Conservation (phyloP, 257 asterid genomes). For the Echites panduratus region DNA sequence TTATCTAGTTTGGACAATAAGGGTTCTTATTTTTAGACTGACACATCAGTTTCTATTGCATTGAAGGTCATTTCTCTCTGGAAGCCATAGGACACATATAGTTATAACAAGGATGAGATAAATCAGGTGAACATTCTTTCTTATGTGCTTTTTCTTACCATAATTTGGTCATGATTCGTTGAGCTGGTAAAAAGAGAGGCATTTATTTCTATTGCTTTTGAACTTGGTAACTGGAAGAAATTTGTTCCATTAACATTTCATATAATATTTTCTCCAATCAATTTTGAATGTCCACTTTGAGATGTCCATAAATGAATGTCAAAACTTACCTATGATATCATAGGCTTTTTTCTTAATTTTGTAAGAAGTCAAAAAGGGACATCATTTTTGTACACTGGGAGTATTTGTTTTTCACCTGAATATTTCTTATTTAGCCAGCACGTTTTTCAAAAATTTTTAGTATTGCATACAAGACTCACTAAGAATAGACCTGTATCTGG, state of each 20-base stretch:
- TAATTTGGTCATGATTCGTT: not conserved
- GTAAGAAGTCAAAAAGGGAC: not conserved
- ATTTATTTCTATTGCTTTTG: not conserved
- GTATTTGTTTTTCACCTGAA: not conserved
- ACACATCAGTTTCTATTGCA: slow-evolving; percentile 7
- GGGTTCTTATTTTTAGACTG: slow-evolving; percentile 7
- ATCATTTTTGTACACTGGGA: not conserved
- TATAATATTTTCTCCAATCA: not conserved
- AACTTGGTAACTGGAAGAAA: not conserved
- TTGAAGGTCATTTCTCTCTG: slow-evolving; percentile 49
- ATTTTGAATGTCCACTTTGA: not conserved
- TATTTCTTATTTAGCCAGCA: not conserved
- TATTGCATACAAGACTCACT: too few relatives aligned
- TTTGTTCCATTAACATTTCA: not conserved
- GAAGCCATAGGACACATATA: slow-evolving; percentile 60
- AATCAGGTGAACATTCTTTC: slow-evolving; percentile 57
- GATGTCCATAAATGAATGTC: not conserved
- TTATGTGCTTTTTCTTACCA: not conserved
- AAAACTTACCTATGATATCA: not conserved
- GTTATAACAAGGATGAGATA: slow-evolving; percentile 84
- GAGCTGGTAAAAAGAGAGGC: not conserved
- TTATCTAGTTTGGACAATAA: too few relatives aligned
- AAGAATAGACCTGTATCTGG: too few relatives aligned
- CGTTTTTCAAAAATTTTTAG: not conserved
- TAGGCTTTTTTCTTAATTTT: not conserved